Evolutionary conservation across 805 yeast genomes (phyloP).

Genomic region (Myxozyma neotropica): DNA sequence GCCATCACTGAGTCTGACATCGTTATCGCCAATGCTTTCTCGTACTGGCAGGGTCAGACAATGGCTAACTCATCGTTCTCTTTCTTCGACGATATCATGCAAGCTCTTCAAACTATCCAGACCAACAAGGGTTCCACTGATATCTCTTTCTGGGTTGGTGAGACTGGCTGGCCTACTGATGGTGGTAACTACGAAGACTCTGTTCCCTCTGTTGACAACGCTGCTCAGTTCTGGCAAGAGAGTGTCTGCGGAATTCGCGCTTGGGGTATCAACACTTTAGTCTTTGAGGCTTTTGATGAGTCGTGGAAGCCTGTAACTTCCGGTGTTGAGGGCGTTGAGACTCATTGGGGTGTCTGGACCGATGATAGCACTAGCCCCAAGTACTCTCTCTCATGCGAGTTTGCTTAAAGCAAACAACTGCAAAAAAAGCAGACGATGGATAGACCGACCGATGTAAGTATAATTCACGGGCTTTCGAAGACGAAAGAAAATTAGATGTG

Average conservation of each 20-base stretch:
- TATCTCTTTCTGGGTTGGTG: conserved; percentile 87
- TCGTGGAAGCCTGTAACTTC: conserved; percentile 93
- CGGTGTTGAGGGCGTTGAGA: conserved; percentile 78
- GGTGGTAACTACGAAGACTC: conserved; percentile 75
- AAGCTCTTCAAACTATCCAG: conserved; percentile 89
- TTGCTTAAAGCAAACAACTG: neutral
- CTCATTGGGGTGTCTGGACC: conserved; percentile 88
- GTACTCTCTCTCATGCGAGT: conserved; percentile 23
- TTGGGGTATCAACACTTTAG: conserved; percentile 92
- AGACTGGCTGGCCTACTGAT: conserved; percentile 95
- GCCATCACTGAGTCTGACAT: conserved; percentile 83
- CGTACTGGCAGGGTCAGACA: conserved; percentile 98
- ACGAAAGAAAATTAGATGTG: neutral
- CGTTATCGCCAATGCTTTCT: conserved; percentile 91
- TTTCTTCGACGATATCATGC: conserved; percentile 96
- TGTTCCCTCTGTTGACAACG: conserved; percentile 70
- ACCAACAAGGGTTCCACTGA: conserved; percentile 82
- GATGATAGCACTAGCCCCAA: conserved; percentile 44
- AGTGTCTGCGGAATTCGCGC: conserved; percentile 92
- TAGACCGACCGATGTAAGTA: too few relatives aligned
- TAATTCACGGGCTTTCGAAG: neutral
- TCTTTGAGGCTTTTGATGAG: conserved; percentile 95
- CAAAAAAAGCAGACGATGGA: too few relatives aligned
- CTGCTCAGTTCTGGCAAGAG: conserved; percentile 79
- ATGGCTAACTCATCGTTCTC: conserved; percentile 81